A percentile compares a stretch with the other conserved stretches of the same genome.
phyloP scores from a whole-genome alignment of 768 basidiomycete species.

The Pleurotus cornucopiae region DNA sequence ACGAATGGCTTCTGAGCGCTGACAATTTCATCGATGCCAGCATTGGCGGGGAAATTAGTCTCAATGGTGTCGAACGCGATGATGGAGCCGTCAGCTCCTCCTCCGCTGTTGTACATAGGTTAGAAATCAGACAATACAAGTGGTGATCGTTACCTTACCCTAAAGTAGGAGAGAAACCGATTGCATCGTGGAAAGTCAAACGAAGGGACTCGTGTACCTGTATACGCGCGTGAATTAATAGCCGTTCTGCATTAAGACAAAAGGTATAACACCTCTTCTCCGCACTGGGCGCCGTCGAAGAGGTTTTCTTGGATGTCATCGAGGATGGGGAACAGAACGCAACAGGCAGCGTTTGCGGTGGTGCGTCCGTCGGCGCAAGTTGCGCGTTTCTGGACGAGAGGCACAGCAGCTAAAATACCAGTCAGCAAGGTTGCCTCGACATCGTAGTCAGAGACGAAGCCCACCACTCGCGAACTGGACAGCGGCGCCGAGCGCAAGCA shows the following conservation, averaged over 20 bases:
- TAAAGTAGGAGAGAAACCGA: conserved; percentile 31
- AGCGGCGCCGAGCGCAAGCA: conserved; percentile 1
- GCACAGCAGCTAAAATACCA: not conserved
- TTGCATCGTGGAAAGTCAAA: conserved; percentile 39
- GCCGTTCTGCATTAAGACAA: not conserved
- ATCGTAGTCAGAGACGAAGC: not conserved
- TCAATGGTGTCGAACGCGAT: conserved; percentile 40
- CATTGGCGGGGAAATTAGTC: conserved; percentile 36
- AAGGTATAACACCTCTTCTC: conserved; percentile 19
- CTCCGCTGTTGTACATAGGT: conserved; percentile 22
- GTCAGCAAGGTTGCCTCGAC: not conserved
- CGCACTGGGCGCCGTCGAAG: conserved; percentile 26
- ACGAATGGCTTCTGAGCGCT: conserved; percentile 30
- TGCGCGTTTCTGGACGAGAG: conserved; percentile 15
- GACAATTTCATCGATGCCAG: conserved; percentile 38
- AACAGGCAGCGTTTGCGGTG: conserved; percentile 24
- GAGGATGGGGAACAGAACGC: conserved; percentile 21
- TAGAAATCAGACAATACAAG: no score
- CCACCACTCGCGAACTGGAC: not conserved
- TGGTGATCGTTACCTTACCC: conserved; percentile 18
- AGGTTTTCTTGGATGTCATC: conserved; percentile 19
- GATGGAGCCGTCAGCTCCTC: conserved; percentile 48
- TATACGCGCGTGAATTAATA: no score
- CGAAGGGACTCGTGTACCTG: conserved; percentile 26
- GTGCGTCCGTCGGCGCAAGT: conserved; percentile 25